A percentile compares a stretch with the other conserved stretches of the same genome.
Evolutionary conservation across 306 rosid genomes (phyloP).

Genomic region (Ormosia emarginata): DNA sequence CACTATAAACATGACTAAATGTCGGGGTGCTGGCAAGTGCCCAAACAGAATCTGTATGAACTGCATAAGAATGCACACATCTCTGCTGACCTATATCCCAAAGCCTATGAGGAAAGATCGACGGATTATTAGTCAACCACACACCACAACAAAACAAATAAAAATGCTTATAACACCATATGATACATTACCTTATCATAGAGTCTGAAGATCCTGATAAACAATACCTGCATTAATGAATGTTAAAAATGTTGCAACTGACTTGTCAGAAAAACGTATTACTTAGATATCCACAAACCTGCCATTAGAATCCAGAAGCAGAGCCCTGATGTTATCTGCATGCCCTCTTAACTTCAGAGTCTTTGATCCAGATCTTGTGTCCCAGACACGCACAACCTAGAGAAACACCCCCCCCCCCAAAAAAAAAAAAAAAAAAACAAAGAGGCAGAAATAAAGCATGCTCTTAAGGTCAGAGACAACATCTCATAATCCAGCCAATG

Average conservation of each 20-base stretch:
- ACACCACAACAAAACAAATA: background rate
- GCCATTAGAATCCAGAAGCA: slow-evolving; percentile 92
- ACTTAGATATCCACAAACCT: slow-evolving; percentile 56
- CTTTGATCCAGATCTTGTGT: slow-evolving; percentile 93
- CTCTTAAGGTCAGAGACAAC: background rate
- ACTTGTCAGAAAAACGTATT: background rate
- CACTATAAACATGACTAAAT: slow-evolving; percentile 95
- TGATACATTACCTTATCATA: slow-evolving; percentile 78
- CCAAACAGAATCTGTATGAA: slow-evolving; percentile 99
- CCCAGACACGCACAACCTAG: slow-evolving; percentile 99
- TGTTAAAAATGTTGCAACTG: slow-evolving; percentile 8
- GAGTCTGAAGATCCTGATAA: slow-evolving; percentile 99
- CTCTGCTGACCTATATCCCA: slow-evolving; percentile 99
- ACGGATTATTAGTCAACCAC: slow-evolving; percentile 16
- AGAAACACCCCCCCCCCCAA: background rate
- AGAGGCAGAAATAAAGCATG: slow-evolving; percentile 18
- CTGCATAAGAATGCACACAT: slow-evolving; percentile 96
- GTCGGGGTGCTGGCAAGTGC: slow-evolving; percentile 97
- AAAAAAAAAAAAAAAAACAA: background rate
- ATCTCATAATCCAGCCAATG: background rate
- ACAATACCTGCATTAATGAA: slow-evolving; percentile 66
- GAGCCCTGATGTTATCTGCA: slow-evolving; percentile 87
- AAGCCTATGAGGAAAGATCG: slow-evolving; percentile 54
- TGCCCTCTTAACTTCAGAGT: slow-evolving; percentile 94
- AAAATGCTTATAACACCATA: slow-evolving; percentile 8